phyloP scores from a whole-genome alignment of 257 asterid species.

The Eucommia ulmoides region DNA sequence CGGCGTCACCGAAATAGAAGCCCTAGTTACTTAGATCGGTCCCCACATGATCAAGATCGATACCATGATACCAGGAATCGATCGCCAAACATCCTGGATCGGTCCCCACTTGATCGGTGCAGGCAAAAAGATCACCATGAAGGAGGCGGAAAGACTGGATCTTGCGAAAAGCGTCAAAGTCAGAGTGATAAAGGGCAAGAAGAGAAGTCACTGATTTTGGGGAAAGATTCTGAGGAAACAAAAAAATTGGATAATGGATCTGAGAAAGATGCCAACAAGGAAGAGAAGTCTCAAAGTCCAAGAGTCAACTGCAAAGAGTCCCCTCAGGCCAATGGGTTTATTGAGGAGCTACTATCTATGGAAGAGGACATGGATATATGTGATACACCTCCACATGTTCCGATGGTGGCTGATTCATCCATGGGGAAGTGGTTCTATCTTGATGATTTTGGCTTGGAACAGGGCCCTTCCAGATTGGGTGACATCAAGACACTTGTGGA shows the following conservation, averaged over 20 bases:
- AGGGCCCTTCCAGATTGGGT: constrained; percentile 74
- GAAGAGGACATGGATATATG: constrained; percentile 99
- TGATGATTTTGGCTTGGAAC: constrained; percentile 68
- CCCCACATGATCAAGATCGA: constrained; percentile 62
- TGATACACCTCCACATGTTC: constrained; percentile 90
- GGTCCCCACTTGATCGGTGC: constrained; percentile 54
- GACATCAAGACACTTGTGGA: constrained; percentile 67
- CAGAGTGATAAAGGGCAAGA: constrained; percentile 49
- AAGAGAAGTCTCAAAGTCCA: constrained; percentile 29
- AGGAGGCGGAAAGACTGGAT: constrained; percentile 39
- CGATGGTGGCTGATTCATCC: constrained; percentile 39
- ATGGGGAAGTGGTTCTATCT: constrained; percentile 85
- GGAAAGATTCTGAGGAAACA: too few species aligned
- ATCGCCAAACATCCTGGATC: too few species aligned
- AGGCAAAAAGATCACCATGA: constrained; percentile 34
- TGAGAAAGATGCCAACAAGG: constrained; percentile 27
- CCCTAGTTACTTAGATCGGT: constrained; percentile 46
- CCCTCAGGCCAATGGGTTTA: constrained; percentile 43
- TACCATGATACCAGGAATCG: constrained; percentile 52
- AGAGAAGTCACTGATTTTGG: constrained; percentile 46
- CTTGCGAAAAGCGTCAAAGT: constrained; percentile 35
- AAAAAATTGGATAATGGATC: constrained; percentile 28
- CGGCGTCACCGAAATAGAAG: constrained; percentile 25
- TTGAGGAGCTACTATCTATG: constrained; percentile 77
- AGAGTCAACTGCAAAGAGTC: constrained; percentile 23